Evolutionary conservation across 2,329 filamentous ascomycete species (phyloP), one percentile per base, ranked within the genome.

Genomic region (Colletotrichum simmondsii): DNA sequence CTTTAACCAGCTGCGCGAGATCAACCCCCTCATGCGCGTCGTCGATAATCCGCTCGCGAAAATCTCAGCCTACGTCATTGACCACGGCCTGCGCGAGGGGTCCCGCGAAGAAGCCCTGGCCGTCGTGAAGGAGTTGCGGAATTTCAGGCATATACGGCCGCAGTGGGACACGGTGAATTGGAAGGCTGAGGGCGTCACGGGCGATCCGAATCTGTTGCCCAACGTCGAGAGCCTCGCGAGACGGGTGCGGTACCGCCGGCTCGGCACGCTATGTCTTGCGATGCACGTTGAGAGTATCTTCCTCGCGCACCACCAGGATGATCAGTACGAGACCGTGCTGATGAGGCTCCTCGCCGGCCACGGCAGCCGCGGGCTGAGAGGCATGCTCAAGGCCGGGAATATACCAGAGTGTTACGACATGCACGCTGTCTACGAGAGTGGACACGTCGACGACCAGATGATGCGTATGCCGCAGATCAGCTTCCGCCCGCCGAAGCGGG

Each of bases 271-370:
- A 8, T 95, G 93, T 79, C 81, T 81, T 19, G 80, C 83, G 1
- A 76, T 84, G 6, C 79, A 83, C 0, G 89, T 93, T 4, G 83
- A 81, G 5, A 89, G 90, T 24, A 80, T 98, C 2, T 88, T 98
- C 52, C 85, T 97, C 32, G 97, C 92, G 4, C 97, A 99, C 79
- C 97, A 99, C 80, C 86, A 89, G 74, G 95, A 98, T 78, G 97
- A 99, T 78, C 94, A 97, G 79, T 93, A 95, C 68, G 97, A 99
- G 83, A 98, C 95, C 0, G 87, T 97, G 4, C 83, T 98, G 61
- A 93, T 95, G 91, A 90, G 97, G 54, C 82, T 98, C 46, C 82
- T 92, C 10, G 85, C 86, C 3, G 91, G 92, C 0, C 93, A 94
- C 77, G 85, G 89, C 2, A 89, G 90, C n/a, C 85, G 88, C n/a